Evolutionary conservation across 2,329 filamentous ascomycete genomes (phyloP).

Genomic region (Alternaria ventricosa): DNA sequence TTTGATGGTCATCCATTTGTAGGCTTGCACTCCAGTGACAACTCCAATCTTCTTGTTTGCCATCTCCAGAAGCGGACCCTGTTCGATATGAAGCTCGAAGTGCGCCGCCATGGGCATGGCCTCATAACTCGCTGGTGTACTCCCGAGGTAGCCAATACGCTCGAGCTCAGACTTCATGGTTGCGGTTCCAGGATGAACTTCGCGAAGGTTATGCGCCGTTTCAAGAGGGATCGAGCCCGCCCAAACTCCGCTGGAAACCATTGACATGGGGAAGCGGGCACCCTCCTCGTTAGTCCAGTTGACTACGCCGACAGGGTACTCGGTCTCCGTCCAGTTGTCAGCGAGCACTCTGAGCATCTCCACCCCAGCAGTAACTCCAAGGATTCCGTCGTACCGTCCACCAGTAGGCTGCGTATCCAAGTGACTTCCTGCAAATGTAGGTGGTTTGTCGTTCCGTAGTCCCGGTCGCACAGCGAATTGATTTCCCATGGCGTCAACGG

Average conservation of each 20-base stretch:
- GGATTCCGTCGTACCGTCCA: slow-evolving; percentile 77
- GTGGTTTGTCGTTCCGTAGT: slow-evolving; percentile 60
- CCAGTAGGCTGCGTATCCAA: slow-evolving; percentile 64
- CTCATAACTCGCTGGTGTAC: slow-evolving; percentile 62
- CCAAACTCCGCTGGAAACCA: slow-evolving; percentile 79
- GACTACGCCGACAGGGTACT: slow-evolving; percentile 74
- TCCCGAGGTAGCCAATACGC: slow-evolving; percentile 74
- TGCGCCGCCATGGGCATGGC: slow-evolving; percentile 74
- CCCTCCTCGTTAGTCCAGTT: slow-evolving; percentile 88
- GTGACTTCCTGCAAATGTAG: slow-evolving; percentile 75
- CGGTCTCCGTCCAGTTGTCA: slow-evolving; percentile 71
- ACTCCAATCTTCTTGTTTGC: slow-evolving; percentile 69
- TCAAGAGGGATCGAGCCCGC: slow-evolving; percentile 69
- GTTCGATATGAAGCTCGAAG: slow-evolving; percentile 86
- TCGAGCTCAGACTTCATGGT: slow-evolving; percentile 73
- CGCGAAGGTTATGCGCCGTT: slow-evolving; percentile 64
- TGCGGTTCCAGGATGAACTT: slow-evolving; percentile 66
- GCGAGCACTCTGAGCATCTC: slow-evolving; percentile 74
- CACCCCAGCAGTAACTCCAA: slow-evolving; percentile 75
- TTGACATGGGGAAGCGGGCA: slow-evolving; percentile 77
- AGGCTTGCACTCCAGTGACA: slow-evolving; percentile 76
- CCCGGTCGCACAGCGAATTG: slow-evolving; percentile 77
- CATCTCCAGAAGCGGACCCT: slow-evolving; percentile 76
- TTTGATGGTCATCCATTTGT: slow-evolving; percentile 74
- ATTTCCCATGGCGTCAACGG: slow-evolving; percentile 79